A percentile compares a stretch with the other conserved stretches of the same genome.
These are phyloP conservation scores for Umbelopsis sp. DNA, from an alignment of 192 early-diverging fungal species.

Conservation along the genomic window DNA sequence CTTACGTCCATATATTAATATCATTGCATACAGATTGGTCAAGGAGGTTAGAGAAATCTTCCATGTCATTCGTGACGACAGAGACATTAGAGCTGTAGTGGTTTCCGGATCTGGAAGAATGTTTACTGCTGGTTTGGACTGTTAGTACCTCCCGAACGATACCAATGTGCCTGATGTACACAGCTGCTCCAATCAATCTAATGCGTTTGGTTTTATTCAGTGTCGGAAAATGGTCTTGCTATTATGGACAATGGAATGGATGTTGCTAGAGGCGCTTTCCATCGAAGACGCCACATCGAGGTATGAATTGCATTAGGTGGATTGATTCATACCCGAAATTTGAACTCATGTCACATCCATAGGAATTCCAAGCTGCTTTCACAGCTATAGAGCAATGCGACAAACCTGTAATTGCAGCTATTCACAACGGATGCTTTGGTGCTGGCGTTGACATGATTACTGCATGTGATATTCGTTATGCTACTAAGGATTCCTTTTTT, in stretches of 20 bases:
- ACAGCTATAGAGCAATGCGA: slow-evolving; percentile 81
- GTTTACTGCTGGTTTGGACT: slow-evolving; percentile 93
- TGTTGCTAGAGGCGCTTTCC: slow-evolving; percentile 38
- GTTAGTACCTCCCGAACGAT: slow-evolving; percentile 45
- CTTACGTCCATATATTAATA: background rate
- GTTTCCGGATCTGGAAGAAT: slow-evolving; percentile 71
- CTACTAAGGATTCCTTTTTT: slow-evolving; percentile 77
- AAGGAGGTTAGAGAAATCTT: slow-evolving; percentile 69
- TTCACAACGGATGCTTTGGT: slow-evolving; percentile 86
- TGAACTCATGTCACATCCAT: background rate
- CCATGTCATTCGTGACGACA: slow-evolving; percentile 54
- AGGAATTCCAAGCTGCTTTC: slow-evolving; percentile 66
- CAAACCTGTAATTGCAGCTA: slow-evolving; percentile 87
- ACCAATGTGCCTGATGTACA: background rate
- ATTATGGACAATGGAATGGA: slow-evolving; percentile 9
- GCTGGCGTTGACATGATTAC: slow-evolving; percentile 86
- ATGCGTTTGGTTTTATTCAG: background rate
- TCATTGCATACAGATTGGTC: slow-evolving; percentile 53
- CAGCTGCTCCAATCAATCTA: background rate
- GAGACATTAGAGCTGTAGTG: slow-evolving; percentile 73
- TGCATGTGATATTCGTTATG: slow-evolving; percentile 92
- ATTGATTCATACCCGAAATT: background rate
- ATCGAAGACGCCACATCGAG: slow-evolving; percentile 40
- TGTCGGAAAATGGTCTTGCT: slow-evolving; percentile 9
- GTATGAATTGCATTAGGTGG: slow-evolving; percentile 15